Base-by-base conservation (phyloP, 768 basidiomycete species). In the Collybia sp. region DNA sequence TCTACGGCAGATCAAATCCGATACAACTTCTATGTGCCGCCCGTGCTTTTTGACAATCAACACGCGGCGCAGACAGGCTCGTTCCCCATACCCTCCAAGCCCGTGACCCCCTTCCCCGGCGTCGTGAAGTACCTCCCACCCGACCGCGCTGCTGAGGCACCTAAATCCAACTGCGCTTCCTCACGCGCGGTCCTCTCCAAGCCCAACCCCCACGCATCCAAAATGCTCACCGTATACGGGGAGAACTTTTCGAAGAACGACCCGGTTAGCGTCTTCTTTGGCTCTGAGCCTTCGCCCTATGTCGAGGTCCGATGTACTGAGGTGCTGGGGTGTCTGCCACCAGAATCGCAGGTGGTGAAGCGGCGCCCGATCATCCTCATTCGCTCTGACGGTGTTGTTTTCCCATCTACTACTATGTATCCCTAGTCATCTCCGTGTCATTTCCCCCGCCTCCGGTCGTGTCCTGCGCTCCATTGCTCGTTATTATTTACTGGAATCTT, bases 1-100 rank as follows among this genome's bases (percentile, higher is more conserved):
- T 25, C 25, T 8, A 44, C 30, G 32, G 40, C 67, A 85, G 91
- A 94, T 59, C 88, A 93, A 79, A 79, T 92, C 44, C 84, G 92
- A 50, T 93, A 93, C 69, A 92, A 93, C 65, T 94, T 93, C 66
- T 93, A 91, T 59, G 85, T 93, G 11, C 92, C 92, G 30, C 88
- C 88, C 1, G 77, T 85, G 18, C 71, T 93, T 37, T 89, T 87
- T 60, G 88, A 91, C 69, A 82, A 82, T 55, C 87, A 85, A 62
- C 82, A 81, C 51, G 76, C 80, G n/a, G 71, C 80, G 15, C 81
- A 80, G 56, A 81, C 74, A 6, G 76, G 80, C 5, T 83, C 86
- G 16, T 90, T 84, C 75, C 85, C 87, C 30, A 79, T 86, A 46
- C 86, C 88, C 13, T 79, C 82, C 30, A 89, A 88, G 58, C 85